A percentile compares a stretch with the other conserved stretches of the same genome.
Conservation (phyloP, 768 basidiomycete species). For the Macrolepiota fuliginosa region DNA sequence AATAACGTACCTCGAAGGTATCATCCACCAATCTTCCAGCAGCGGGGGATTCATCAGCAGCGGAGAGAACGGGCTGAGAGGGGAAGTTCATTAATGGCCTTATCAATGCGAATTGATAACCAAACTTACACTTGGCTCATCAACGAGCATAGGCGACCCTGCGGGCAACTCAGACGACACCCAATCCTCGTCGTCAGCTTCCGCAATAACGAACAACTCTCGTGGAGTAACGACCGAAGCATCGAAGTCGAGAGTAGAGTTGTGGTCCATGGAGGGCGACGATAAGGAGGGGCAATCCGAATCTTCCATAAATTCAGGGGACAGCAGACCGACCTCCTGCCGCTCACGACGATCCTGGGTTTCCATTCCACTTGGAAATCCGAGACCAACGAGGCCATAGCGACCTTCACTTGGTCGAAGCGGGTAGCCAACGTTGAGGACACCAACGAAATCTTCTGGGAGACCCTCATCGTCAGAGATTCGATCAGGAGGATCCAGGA, state of each 20-base stretch:
- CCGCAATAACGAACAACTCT: too few relatives aligned
- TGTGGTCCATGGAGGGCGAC: too few relatives aligned
- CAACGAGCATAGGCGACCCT: too few relatives aligned
- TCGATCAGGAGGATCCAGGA: background rate
- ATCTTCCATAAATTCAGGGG: background rate
- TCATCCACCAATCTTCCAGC: background rate
- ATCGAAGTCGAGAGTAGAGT: too few relatives aligned
- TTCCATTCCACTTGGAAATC: background rate
- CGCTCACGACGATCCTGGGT: background rate
- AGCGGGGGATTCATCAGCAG: background rate
- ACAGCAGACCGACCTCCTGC: background rate
- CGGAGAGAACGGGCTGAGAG: too few relatives aligned
- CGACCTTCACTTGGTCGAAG: slow-evolving; percentile 1
- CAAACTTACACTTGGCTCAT: too few relatives aligned
- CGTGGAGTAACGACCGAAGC: too few relatives aligned
- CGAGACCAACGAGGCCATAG: slow-evolving; percentile 1
- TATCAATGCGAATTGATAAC: too few relatives aligned
- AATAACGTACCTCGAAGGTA: background rate
- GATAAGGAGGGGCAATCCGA: background rate
- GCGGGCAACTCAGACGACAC: too few relatives aligned
- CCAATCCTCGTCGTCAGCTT: too few relatives aligned
- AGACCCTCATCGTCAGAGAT: background rate
- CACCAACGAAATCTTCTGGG: slow-evolving; percentile 2
- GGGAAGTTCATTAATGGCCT: too few relatives aligned
- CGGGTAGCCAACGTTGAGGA: slow-evolving; percentile 1